Conservation (phyloP, 139 green algal species). For the Micromonas pusilla region DNA sequence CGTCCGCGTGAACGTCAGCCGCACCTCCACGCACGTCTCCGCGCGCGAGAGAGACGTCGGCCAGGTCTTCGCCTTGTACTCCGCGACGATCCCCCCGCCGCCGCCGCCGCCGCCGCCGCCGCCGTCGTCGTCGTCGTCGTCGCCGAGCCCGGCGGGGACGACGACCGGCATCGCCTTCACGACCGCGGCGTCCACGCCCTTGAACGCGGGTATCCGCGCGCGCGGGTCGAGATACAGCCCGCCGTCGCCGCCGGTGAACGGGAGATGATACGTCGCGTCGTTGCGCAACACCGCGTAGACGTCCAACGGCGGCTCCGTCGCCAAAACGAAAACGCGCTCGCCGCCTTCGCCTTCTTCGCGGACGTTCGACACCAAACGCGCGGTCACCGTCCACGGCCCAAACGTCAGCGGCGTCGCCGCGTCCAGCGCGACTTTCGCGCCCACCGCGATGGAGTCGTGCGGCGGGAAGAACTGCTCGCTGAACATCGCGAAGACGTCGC, state of each 20-base stretch:
- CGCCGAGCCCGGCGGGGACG: not conserved
- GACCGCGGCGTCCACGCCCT: not conserved
- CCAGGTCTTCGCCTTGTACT: not conserved
- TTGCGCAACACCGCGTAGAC: constrained; percentile 1
- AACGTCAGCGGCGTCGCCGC: not conserved
- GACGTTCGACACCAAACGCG: not conserved
- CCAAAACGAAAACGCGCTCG: not conserved
- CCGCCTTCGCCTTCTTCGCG: not conserved
- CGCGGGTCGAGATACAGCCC: not conserved
- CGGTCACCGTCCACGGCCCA: not conserved
- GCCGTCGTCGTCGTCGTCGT: not conserved
- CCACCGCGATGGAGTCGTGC: not conserved
- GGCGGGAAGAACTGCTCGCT: not conserved
- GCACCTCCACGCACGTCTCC: constrained; percentile 4
- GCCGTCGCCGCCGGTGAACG: not conserved
- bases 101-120: too few species aligned
- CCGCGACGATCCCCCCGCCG: too few species aligned
- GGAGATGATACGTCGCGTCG: constrained; percentile 8
- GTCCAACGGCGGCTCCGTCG: not conserved
- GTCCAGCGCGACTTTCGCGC: not conserved
- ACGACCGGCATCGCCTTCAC: not conserved
- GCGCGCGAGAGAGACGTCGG: not conserved
- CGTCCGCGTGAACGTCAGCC: not conserved
- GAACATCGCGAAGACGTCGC: constrained; percentile 16
- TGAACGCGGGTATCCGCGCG: not conserved